These are phyloP conservation scores for Saccharata proteae DNA, from an alignment of 2,329 filamentous ascomycete genomes.

Conservation along the genomic window DNA sequence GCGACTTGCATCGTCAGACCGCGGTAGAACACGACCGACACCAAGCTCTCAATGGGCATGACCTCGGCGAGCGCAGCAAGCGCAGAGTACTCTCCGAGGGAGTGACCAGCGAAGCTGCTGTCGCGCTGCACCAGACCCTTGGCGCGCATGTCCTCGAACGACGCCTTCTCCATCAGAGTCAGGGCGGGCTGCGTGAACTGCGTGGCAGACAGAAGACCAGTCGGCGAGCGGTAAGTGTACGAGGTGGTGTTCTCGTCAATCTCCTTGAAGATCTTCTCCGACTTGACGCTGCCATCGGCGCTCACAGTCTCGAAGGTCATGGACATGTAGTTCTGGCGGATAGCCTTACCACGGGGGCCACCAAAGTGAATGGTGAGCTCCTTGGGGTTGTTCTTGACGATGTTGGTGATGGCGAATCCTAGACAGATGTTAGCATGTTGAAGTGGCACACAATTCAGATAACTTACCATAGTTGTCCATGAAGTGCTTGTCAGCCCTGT, in stretches of 20 bases:
- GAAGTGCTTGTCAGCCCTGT: constrained; percentile 80
- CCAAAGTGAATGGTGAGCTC: constrained; percentile 98
- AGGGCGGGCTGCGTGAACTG: constrained; percentile 97
- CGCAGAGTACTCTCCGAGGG: constrained; percentile 94
- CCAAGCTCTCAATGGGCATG: constrained; percentile 98
- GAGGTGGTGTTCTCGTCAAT: constrained; percentile 85
- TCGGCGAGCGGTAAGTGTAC: constrained; percentile 94
- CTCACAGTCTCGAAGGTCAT: constrained; percentile 99
- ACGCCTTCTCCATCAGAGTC: constrained; percentile 98
- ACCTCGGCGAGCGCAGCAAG: constrained; percentile 93
- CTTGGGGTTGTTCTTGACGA: constrained; percentile 99
- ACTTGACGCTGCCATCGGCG: constrained; percentile 84
- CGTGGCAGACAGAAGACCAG: constrained; percentile 86
- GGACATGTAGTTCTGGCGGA: constrained; percentile 97
- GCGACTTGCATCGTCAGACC: constrained; percentile 98
- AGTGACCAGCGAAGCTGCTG: constrained; percentile 96
- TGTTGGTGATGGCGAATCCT: constrained; percentile 96
- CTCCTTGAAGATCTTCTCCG: constrained; percentile 99
- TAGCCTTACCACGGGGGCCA: constrained; percentile 90
- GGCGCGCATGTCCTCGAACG: constrained; percentile 96
- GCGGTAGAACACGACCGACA: constrained; percentile 98
- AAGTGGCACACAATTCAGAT: background rate
- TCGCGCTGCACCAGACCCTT: constrained; percentile 93
- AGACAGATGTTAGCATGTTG: constrained; percentile 13
- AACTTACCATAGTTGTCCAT: constrained; percentile 89